A percentile compares a stretch with the other conserved stretches of the same genome.
These are phyloP conservation scores for Taxillus chinensis DNA, from an alignment of 164 flowering plant genomes.

Conservation along the genomic window DNA sequence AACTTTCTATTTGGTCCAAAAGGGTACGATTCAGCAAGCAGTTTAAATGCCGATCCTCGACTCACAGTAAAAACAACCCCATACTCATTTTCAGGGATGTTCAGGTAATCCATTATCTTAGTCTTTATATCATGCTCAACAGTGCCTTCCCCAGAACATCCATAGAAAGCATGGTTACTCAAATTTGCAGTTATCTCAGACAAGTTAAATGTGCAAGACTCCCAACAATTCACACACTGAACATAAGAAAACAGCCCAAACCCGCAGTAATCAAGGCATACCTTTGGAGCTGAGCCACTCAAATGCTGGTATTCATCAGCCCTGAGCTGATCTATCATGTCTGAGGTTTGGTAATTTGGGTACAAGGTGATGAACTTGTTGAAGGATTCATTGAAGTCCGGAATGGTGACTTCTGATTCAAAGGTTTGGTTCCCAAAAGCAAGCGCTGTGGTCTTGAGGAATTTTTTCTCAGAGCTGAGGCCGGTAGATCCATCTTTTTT, in stretches of 20 bases:
- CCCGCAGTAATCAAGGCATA: constrained; percentile 84
- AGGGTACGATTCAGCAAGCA: constrained; percentile 78
- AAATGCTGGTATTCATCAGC: constrained; percentile 61
- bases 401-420: constrained; percentile 55
- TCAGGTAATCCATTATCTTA: constrained; percentile 69
- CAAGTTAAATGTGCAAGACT: constrained; percentile 55
- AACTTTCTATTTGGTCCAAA: constrained; percentile 54
- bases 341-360: constrained; percentile 69
- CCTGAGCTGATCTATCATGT: constrained; percentile 77
- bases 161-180: constrained; percentile 50
- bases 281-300: constrained; percentile 42
- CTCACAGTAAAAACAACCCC: constrained; percentile 77
- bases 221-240: constrained; percentile 43
- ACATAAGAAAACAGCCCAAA: constrained; percentile 69
- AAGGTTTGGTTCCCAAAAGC: constrained; percentile 53
- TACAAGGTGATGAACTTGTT: constrained; percentile 78
- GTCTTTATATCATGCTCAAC: constrained; percentile 43
- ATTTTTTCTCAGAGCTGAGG: constrained; percentile 63
- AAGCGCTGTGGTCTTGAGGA: constrained; percentile 71
- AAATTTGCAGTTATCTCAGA: constrained; percentile 59
- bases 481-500: constrained; percentile 57
- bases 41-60: constrained; percentile 71
- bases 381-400: constrained; percentile 47
- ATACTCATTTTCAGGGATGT: constrained; percentile 71
- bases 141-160: constrained; percentile 60